Conservation (phyloP, 306 rosid species). For the Psophocarpus tetragonolobus region DNA sequence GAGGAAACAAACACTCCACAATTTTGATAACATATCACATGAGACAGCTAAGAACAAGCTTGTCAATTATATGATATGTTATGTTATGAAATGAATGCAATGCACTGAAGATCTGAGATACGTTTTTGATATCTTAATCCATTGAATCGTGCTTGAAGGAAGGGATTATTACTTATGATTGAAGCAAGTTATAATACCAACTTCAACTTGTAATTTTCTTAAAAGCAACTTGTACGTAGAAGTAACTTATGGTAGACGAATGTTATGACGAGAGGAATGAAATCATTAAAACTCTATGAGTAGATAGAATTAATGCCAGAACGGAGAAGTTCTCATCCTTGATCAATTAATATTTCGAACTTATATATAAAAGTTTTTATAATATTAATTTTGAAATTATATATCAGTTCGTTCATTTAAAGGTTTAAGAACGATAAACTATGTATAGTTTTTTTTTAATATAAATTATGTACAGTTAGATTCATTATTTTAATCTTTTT, state of each 20-base stretch:
- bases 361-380: no score
- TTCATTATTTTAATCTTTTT: no score
- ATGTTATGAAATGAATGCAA: neutral
- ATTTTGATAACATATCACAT: constrained; percentile 13
- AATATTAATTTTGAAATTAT: no score
- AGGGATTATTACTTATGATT: neutral
- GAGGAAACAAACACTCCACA: neutral
- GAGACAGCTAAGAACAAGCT: neutral
- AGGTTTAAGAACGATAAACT: no score
- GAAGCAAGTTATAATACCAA: neutral
- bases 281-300: neutral
- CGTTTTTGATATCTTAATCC: neutral
- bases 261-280: neutral
- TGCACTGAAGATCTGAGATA: neutral
- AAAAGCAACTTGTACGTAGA: neutral
- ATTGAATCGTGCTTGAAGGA: neutral
- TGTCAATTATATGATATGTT: neutral
- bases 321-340: neutral
- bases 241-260: neutral
- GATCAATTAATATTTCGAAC: neutral
- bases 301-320: neutral
- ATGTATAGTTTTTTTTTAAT: no score
- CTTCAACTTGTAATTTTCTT: neutral
- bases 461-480: no score
- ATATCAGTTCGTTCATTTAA: no score